Percentiles rank a stretch among this genome's conserved stretches.
phyloP scores from a whole-genome alignment of 139 green algal genomes.

The Zygnema circumcarinatum region DNA sequence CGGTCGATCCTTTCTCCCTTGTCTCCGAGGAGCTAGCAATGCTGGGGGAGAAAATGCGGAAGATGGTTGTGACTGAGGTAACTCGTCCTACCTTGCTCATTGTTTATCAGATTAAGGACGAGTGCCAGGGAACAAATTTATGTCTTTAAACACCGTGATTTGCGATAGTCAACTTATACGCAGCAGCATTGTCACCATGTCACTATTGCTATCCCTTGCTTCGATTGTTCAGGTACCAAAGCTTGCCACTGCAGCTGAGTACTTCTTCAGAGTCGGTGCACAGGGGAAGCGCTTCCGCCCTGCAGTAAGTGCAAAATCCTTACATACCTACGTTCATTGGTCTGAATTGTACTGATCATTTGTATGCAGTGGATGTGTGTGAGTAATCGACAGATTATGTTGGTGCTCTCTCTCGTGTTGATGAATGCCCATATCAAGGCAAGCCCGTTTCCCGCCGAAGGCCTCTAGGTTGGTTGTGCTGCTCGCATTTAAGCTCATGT shows the following conservation, averaged over 20 bases:
- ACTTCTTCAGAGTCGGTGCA: conserved; percentile 86
- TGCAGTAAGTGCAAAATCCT: conserved; percentile 65
- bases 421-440: too few relatives aligned
- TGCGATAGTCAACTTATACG: too few relatives aligned
- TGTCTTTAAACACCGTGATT: too few relatives aligned
- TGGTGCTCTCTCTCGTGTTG: too few relatives aligned
- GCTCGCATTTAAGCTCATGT: too few relatives aligned
- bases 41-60: conserved; percentile 60
- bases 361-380: too few relatives aligned
- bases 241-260: conserved; percentile 80
- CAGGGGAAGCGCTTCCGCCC: conserved; percentile 92
- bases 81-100: not conserved
- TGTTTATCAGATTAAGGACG: conserved; percentile 9
- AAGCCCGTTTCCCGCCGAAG: too few relatives aligned
- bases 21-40: conserved; percentile 58
- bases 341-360: too few relatives aligned
- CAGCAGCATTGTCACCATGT: too few relatives aligned
- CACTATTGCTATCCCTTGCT: not conserved
- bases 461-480: too few relatives aligned
- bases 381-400: too few relatives aligned
- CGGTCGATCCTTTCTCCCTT: conserved; percentile 57
- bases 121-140: not conserved
- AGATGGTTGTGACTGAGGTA: conserved; percentile 55
- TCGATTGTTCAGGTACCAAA: conserved; percentile 77
- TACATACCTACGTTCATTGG: conserved; percentile 38